Evolutionary conservation across 1,139 yeast genomes (phyloP), one percentile per base, ranked within the genome.

Genomic region (Meyerozyma carpophila): DNA sequence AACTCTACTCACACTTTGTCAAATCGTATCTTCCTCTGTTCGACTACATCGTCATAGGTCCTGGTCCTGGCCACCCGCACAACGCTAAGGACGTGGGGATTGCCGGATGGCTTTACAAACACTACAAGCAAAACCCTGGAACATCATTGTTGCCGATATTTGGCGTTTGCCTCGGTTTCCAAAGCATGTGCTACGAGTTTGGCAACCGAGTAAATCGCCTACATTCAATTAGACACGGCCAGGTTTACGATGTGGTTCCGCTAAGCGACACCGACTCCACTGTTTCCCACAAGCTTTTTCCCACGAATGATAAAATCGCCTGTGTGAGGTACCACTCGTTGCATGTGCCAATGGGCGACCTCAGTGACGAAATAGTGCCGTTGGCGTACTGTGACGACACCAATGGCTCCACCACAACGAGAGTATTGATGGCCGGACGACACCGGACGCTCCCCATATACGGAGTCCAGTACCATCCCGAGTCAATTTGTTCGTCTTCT

Each of bases 401-500:
- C 5, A 52, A 52, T 4, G 53, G 57, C 18, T 32, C 37, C 8
- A 13, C 9, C 11, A 34, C 26, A 10, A 43, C 28, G 10, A 50
- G 50, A n/a, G 68, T 85, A 3, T 59, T 89, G 36, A 91, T 93
- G 98, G 96, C 95, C 1, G 94, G 77, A 0, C 76, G 67, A 54
- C 93, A 88, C 56, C 53, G 44, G 0, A 25, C 42, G 0, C 63
- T 69, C 25, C 98, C 98, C 0, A 86, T 85, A 64, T 91, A 75
- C 63, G 98, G 96, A 0, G 97, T 94, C 2, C 99, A 94, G 56
- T 94, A 91, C 56, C 99, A 94, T 57, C 98, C 98, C 0, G 99
- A 94, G 57, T 89, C 97, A 0, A 79, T 93, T 36, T 89, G 96
- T 56, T 90, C 98, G 0, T 67, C 71, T 10, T 58, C 66, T 41